A percentile compares a stretch with the other conserved stretches of the same genome.
Evolutionary conservation across 441 rosid genomes (phyloP).

Genomic region (Populus hybrid): DNA sequence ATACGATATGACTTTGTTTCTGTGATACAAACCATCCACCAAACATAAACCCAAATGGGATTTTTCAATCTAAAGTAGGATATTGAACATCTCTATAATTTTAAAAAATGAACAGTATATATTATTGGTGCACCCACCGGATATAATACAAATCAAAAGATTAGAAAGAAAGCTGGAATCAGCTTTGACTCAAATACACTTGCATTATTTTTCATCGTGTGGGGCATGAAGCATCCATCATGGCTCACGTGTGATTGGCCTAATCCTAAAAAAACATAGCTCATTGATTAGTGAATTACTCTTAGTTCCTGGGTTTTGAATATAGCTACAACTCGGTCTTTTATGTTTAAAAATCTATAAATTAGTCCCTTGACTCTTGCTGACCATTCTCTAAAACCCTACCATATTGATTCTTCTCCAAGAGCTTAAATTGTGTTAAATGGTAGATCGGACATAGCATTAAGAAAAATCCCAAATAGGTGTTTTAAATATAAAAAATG

Average conservation of each 20-base stretch:
- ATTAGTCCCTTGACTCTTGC: too few relatives aligned
- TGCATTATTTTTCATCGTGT: slow-evolving; percentile 5
- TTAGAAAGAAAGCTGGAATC: slow-evolving; percentile 24
- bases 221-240: slow-evolving; percentile 20
- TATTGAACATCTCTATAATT: not conserved
- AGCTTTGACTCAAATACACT: slow-evolving; percentile 18
- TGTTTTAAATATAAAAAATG: too few relatives aligned
- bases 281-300: not conserved
- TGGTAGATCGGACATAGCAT: too few relatives aligned
- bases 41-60: not conserved
- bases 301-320: not conserved
- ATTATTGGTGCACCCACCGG: slow-evolving; percentile 32
- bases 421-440: too few relatives aligned
- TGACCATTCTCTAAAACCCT: too few relatives aligned
- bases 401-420: too few relatives aligned
- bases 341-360: too few relatives aligned
- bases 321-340: too few relatives aligned
- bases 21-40: not conserved
- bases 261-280: not conserved
- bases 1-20: not conserved
- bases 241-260: slow-evolving; percentile 21
- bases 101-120: not conserved
- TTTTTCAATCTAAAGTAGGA: not conserved
- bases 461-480: too few relatives aligned
- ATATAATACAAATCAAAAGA: slow-evolving; percentile 8